phyloP scores from a whole-genome alignment of 208 protist species.

The Strigomonas galati region DNA sequence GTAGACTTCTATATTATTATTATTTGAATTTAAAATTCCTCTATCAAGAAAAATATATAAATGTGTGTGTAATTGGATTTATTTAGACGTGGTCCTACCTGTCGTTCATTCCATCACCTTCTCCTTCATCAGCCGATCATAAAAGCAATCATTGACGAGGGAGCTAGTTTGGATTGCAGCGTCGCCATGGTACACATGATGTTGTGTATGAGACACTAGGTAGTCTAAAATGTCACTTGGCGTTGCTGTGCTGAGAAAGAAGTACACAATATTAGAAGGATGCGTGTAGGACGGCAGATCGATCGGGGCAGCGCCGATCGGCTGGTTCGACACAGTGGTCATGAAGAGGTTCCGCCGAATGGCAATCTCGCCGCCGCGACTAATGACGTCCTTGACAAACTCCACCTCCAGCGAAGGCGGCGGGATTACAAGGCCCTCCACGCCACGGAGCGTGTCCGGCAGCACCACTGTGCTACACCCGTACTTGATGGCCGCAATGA shows the following conservation, averaged over 20 bases:
- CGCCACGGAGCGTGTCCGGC: slow-evolving; percentile 26
- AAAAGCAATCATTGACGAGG: slow-evolving; percentile 69
- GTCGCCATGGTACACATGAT: slow-evolving; percentile 27
- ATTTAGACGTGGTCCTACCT: not conserved
- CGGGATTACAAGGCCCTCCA: slow-evolving; percentile 25
- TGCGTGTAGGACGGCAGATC: slow-evolving; percentile 48
- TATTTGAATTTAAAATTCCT: not conserved
- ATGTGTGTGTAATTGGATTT: not conserved
- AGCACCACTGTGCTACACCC: slow-evolving; percentile 58
- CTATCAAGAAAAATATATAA: not conserved
- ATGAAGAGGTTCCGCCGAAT: slow-evolving; percentile 34
- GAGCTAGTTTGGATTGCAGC: slow-evolving; percentile 11
- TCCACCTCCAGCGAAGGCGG: slow-evolving; percentile 44
- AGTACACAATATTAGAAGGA: slow-evolving; percentile 53
- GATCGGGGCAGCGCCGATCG: slow-evolving; percentile 11
- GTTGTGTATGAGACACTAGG: not conserved
- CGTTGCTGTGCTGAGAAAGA: slow-evolving; percentile 41
- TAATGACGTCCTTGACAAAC: slow-evolving; percentile 46
- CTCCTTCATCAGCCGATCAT: slow-evolving; percentile 63
- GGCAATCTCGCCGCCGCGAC: slow-evolving; percentile 32
- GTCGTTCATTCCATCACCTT: not conserved
- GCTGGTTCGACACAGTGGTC: slow-evolving; percentile 37
- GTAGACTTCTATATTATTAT: slow-evolving; percentile 12
- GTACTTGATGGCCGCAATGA: slow-evolving; percentile 60
- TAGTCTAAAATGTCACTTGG: not conserved